Evolutionary conservation across 257 asterid genomes (phyloP), one percentile per base, ranked within the genome.

Genomic region (Leonotis leonurus): DNA sequence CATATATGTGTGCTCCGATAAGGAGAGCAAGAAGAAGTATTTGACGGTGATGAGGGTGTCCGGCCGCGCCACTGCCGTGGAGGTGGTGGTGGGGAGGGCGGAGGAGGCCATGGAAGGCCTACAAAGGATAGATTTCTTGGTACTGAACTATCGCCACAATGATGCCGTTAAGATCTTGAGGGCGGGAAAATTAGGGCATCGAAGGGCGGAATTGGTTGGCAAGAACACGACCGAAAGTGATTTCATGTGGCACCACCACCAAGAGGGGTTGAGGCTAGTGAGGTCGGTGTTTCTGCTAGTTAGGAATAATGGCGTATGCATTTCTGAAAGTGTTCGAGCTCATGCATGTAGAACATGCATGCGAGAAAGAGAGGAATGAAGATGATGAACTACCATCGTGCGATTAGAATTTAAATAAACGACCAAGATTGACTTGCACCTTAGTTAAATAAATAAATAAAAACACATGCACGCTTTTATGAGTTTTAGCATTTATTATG

Each of bases 141-240:
- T 89, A 67, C 88, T 81, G 73, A 94, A 86, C 50, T 68, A 86
- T 63, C 58, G 76, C 61, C 25, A 71, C 13, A 67, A 64, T 16
- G 89, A 80, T 25, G 81, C 78, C 11, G 72, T 68, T 0, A 70
- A 82, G 4, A 67, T 86, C 10, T 53, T 84, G 17, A 72, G 65
- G 56, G 88, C 54, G 54, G 96, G 95, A 1, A 86, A 74, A 41
- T 35, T 92, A 17, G 95, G 98, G 0, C 64, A 72, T 8, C 76
- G 87, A 30, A 95, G 97, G 27, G 95, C 97, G 0, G 95, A 88
- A 27, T 48, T 92, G 70, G 64, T 92, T 7, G 76, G 97, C 72
- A 92, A 88, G 82, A 86, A 91, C 27, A 72, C 69, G 1, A 71
- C 69, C 3, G 90, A 54, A 8, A 66, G 80, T 2, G 84, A 73